Base-by-base conservation (phyloP, 768 basidiomycete genomes). In the Phylloporus rhodoxanthus region DNA sequence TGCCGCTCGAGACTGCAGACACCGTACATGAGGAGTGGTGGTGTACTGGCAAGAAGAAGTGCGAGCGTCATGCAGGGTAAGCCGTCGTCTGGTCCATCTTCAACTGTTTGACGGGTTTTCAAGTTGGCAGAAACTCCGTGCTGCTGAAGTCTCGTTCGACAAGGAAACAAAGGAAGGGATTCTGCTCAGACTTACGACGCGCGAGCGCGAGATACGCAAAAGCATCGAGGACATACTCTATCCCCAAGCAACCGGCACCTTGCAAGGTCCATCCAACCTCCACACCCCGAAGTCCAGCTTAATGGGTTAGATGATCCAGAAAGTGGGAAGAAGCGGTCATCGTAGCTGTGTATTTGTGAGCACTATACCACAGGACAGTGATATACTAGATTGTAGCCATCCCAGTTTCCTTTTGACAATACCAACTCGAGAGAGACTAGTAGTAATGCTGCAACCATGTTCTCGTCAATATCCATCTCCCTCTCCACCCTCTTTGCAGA, bases 401-500 rank as follows among this genome's bases (percentile, higher is more conserved):
- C 26, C 54, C 36, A 40, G 36, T 34, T 50, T 37, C 36, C 21
- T 45, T 49, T 43, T 42, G 30, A 53, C 17, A 38, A 42, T 28
- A 21, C 28, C 23, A 28, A 32, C 39, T 46, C 45, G 23, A 50
- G 41, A 41, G 40, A 48, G 39, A 51, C 41, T 44, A n/a, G n/a
- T n/a, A n/a, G n/a, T n/a, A 40, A 57, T 59, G 58, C 47, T 54
- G 52, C 43, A 48, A 32, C 26, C 14, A 36, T 45, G 25, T 39
- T 48, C 48, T 26, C 20, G 47, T 68, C 60, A 96, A 68, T 97
- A 98, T 10, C 91, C 91, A 67, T 97, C 95, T 8, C 94, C 94
- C 72, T 97, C 95, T 32, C 91, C 90, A 10, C 92, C 93, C 66
- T 97, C 95, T 66, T 85, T 91, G 64, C 85, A 91, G 68, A 95